A percentile compares a stretch with the other conserved stretches of the same genome.
Evolutionary conservation across 1,139 yeast genomes (phyloP).

Genomic region (Blastobotrys elegans): DNA sequence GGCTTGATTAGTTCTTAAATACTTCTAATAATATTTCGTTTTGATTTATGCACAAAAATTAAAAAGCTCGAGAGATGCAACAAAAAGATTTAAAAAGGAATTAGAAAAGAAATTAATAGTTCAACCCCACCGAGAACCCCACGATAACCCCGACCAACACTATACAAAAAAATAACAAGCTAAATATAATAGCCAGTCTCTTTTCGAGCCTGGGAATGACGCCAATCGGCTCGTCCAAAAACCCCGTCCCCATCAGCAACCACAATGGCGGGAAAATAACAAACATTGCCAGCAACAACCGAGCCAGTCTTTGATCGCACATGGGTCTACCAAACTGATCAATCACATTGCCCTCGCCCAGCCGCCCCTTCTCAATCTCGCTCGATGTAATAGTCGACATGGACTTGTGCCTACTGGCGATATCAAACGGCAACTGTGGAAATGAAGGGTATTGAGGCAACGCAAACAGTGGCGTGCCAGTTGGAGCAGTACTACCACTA

Average conservation of each 20-base stretch:
- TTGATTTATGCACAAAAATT: not conserved
- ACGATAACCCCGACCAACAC: constrained; percentile 30
- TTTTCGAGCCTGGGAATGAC: constrained; percentile 31
- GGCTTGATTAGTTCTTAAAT: too few species aligned
- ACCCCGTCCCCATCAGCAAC: constrained; percentile 36
- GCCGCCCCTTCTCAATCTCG: constrained; percentile 5
- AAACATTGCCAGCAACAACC: constrained; percentile 23
- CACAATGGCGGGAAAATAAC: constrained; percentile 37
- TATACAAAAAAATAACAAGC: constrained; percentile 23
- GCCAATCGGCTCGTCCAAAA: constrained; percentile 33
- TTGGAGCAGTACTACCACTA: not conserved
- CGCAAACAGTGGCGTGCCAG: not conserved
- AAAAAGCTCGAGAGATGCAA: not conserved
- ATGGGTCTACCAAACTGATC: constrained; percentile 18
- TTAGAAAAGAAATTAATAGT: not conserved
- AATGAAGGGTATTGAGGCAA: constrained; percentile 7
- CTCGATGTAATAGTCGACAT: not conserved
- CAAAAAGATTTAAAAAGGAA: not conserved
- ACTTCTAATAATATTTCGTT: not conserved
- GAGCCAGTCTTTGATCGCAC: constrained; percentile 16
- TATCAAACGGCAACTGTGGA: constrained; percentile 6
- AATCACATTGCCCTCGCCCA: not conserved
- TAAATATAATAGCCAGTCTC: constrained; percentile 27
- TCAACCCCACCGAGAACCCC: constrained; percentile 23
- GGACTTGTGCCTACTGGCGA: not conserved